Base-by-base conservation (phyloP, 306 rosid genomes). In the Acacia acuminata region DNA sequence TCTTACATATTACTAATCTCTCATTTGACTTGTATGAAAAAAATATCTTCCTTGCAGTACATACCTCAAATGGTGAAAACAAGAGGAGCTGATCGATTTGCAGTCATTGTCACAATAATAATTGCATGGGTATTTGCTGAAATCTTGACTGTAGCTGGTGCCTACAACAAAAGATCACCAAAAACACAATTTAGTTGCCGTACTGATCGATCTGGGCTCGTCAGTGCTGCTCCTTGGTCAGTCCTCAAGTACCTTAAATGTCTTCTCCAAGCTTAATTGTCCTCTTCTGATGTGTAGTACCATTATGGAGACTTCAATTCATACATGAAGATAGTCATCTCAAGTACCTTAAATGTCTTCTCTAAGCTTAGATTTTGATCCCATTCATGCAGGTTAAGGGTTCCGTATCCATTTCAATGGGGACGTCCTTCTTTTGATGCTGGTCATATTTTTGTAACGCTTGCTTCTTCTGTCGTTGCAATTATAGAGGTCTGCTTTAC, bases 331-430 rank as follows among this genome's bases (percentile, higher is more conserved):
- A 81, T 77, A 64, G 42, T 76, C 11, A 6, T 25, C 42, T 14
- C 36, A 77, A 61, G 10, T 6, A 8, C 60, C 38, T 45, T 71
- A n/a, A n/a, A n/a, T n/a, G n/a, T n/a, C n/a, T n/a, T n/a, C n/a
- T n/a, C n/a, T n/a, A n/a, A n/a, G n/a, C n/a, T n/a, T n/a, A 64
- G 17, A 61, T 77, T 53, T 68, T 20, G 36, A 67, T 79, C n/a
- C 43, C 81, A 68, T 76, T 67, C 63, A 50, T 84, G 85, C 88
- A 96, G 99, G 99, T 74, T 95, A 78, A 92, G 93, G 86, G 79
- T 93, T 82, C 99, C 99, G 50, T 93, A 90, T 88, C 99, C 99
- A 58, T 90, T 93, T 87, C 99, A 89, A 88, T 96, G 99, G 99
- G 98, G 97, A 27, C 11, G 85, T 56, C 96, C 97, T 44, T 43